Percentiles rank a stretch among this genome's conserved stretches.
Conservation (phyloP, 495 filamentous ascomycete species). For the Hypoxylon cercidicola region DNA sequence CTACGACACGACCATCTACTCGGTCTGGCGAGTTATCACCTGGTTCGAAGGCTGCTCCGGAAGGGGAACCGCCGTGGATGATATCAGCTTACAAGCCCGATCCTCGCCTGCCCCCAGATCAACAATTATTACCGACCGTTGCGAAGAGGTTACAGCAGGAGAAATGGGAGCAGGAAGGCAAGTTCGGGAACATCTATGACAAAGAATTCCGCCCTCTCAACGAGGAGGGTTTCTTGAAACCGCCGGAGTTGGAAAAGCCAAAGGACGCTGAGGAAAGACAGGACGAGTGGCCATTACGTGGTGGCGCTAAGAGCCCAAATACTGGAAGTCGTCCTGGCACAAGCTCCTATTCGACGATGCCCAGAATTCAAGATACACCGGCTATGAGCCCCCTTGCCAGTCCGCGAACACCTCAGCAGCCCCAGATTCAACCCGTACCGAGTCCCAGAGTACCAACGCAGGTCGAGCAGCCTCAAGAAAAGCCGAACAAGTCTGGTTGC, state of each 20-base stretch:
- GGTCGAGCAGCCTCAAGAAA: conserved; percentile 46
- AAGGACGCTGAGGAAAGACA: conserved; percentile 49
- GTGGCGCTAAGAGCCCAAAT: conserved; percentile 56
- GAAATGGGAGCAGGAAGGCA: conserved; percentile 92
- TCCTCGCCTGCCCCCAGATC: conserved; percentile 90
- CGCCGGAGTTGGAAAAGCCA: conserved; percentile 55
- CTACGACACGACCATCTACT: conserved; percentile 65
- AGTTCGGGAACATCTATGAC: conserved; percentile 82
- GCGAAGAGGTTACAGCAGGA: conserved; percentile 92
- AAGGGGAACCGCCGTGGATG: conserved; percentile 97
- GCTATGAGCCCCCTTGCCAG: conserved; percentile 52
- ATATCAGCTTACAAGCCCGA: conserved; percentile 95
- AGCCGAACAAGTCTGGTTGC: conserved; percentile 57
- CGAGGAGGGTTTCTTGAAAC: conserved; percentile 60
- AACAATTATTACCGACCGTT: conserved; percentile 94
- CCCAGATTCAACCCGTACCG: conserved; percentile 36
- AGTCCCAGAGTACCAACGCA: conserved; percentile 49
- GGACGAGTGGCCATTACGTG: conserved; percentile 58
- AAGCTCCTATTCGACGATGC: conserved; percentile 67
- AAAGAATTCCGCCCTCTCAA: conserved; percentile 83
- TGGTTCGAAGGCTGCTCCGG: conserved; percentile 63
- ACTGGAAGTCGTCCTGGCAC: conserved; percentile 53
- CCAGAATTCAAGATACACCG: conserved; percentile 60
- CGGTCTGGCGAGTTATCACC: conserved; percentile 61
- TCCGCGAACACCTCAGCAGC: conserved; percentile 46